Conservation (phyloP, 768 basidiomycete species). For the Chalciporus chontae region DNA sequence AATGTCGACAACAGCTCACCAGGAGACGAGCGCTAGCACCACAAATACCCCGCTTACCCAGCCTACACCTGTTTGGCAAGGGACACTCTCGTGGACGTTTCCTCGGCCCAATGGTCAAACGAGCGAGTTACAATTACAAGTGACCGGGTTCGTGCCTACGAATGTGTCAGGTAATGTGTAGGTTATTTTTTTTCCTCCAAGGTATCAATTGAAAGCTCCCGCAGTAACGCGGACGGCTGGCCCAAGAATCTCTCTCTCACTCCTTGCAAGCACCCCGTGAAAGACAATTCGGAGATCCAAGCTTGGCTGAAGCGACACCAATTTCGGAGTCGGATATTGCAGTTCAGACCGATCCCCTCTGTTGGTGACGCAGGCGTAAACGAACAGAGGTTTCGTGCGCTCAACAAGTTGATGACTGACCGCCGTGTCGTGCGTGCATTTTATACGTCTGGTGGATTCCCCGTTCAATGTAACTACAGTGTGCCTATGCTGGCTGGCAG, state of each 20-base stretch:
- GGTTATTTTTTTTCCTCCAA: constrained; percentile 11
- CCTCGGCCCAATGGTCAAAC: constrained; percentile 33
- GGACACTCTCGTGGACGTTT: constrained; percentile 42
- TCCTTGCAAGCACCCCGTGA: constrained; percentile 39
- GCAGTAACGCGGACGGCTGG: constrained; percentile 53
- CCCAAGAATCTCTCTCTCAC: constrained; percentile 42
- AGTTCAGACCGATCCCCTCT: constrained; percentile 34
- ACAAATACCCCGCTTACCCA: constrained; percentile 3
- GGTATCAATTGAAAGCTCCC: constrained; percentile 4
- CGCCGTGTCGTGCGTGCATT: constrained; percentile 43
- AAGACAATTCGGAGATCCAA: constrained; percentile 38
- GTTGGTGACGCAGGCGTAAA: constrained; percentile 38
- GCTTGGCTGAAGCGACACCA: constrained; percentile 46
- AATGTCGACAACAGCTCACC: constrained; percentile 15
- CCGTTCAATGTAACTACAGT: constrained; percentile 33
- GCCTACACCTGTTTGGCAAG: constrained; percentile 40
- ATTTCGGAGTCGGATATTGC: constrained; percentile 35
- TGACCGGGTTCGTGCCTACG: constrained; percentile 20
- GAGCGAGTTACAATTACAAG: constrained; percentile 39
- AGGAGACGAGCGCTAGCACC: constrained; percentile 6
- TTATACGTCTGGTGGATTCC: not conserved
- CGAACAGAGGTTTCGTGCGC: constrained; percentile 38
- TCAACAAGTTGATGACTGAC: constrained; percentile 40
- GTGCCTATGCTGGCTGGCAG: constrained; percentile 49
- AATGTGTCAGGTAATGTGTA: constrained; percentile 33